These are phyloP conservation scores for Naganishia cerealis DNA, from an alignment of 1,284 basidiomycete genomes.

Conservation along the genomic window DNA sequence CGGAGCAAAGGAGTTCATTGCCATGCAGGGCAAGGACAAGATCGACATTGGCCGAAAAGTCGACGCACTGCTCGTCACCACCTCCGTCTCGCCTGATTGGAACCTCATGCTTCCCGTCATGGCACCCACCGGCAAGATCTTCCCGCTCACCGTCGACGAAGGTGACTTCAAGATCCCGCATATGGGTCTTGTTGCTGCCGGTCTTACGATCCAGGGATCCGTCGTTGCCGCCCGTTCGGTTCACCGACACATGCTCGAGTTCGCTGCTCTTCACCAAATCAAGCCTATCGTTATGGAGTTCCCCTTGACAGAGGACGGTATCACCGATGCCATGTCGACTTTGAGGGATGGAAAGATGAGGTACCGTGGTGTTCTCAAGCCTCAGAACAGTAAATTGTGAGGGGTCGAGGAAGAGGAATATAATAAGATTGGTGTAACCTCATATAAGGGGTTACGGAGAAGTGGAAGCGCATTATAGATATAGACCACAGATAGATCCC, in stretches of 20 bases:
- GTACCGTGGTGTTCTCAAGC: constrained; percentile 33
- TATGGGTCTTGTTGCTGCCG: constrained; percentile 33
- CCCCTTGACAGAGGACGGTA: constrained; percentile 34
- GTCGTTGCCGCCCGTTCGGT: constrained; percentile 31
- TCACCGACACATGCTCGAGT: constrained; percentile 34
- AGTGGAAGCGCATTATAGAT: too few species aligned
- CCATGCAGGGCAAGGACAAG: constrained; percentile 7
- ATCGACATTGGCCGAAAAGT: constrained; percentile 2
- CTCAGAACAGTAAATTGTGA: neutral
- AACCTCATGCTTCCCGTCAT: constrained; percentile 29
- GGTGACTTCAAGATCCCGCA: constrained; percentile 32
- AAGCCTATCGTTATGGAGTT: constrained; percentile 32
- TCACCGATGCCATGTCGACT: constrained; percentile 32
- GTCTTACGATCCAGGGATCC: constrained; percentile 33
- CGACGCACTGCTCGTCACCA: constrained; percentile 34
- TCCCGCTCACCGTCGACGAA: constrained; percentile 31
- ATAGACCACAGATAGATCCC: too few species aligned
- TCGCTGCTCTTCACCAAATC: constrained; percentile 35
- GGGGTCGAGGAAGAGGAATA: too few species aligned
- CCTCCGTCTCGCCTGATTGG: constrained; percentile 34
- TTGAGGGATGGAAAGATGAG: constrained; percentile 31
- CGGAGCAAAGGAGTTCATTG: constrained; percentile 52
- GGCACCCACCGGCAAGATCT: constrained; percentile 29
- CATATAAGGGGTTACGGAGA: too few species aligned
- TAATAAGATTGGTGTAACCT: too few species aligned